Base-by-base conservation (phyloP, 2,329 filamentous ascomycete genomes). In the Fusarium musae region DNA sequence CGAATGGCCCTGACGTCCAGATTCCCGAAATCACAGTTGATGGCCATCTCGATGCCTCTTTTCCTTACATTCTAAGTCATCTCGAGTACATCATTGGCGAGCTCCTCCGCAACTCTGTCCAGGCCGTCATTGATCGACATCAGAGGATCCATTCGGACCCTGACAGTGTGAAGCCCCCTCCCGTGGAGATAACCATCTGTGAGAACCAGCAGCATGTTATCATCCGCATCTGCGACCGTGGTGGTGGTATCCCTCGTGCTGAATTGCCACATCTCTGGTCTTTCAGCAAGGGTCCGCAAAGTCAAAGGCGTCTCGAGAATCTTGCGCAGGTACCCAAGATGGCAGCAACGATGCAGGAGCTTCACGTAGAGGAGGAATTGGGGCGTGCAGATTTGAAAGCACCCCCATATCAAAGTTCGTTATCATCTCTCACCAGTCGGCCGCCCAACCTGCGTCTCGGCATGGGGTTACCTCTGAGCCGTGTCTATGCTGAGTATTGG, bases 401-500 rank as follows among this genome's bases (percentile, higher is more conserved):
- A 9, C 84, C 84, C 7, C 78, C 78, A 26, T 84, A 84, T 72
- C 80, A 81, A 47, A 91, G 88, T 73, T 97, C 95, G 2, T 86
- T 99, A 32, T 91, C 93, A 16, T 92, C 93, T 4, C 86, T 99
- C 46, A 94, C 94, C 3, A 93, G 91, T 65, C 88, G 96, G 40
- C 94, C 95, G 23, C 96, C 96, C 1, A 93, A 97, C 79, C 85
- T 98, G 69, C 90, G 94, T 16, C 87, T 99, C 3, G 96, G 96
- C 8, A 97, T 99, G 88, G 96, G 96, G 3, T 83, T 99, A 58
- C 96, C 96, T 1, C 91, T 99, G 84, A 97, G 95, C 78, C 90
- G 94, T 70, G 93, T 98, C 6, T 99, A 98, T 82, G 95, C 96
- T 34, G 96, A 98, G 82, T 98, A 98, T 82, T 99, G 96, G 96